Percentiles rank a stretch among this genome's conserved stretches.
phyloP scores from a whole-genome alignment of 148 eudicot species.

The Polygonum maritimum region DNA sequence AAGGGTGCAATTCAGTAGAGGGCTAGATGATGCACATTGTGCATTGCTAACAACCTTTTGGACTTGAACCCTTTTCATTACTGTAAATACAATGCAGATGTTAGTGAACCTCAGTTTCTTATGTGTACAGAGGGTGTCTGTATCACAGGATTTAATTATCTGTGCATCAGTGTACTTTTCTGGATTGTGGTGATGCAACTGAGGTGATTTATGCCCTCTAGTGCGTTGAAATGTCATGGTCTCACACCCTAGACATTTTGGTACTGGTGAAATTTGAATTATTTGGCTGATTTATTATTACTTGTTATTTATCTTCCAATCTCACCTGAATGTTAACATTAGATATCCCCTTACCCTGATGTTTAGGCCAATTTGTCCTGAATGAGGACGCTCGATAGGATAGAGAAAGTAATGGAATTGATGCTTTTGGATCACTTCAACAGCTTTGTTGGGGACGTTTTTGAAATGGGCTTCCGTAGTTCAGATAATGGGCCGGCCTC shows the following conservation, averaged over 20 bases:
- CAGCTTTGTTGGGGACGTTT: no score
- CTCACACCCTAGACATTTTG: neutral
- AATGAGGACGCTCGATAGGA: no score
- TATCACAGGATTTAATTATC: slow-evolving; percentile 3
- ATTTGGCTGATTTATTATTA: no score
- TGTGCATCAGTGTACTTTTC: slow-evolving; percentile 4
- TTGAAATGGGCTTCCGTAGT: no score
- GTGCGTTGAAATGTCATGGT: neutral
- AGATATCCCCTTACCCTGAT: neutral
- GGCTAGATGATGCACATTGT: slow-evolving; percentile 10
- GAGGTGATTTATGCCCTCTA: neutral
- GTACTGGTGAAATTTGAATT: no score
- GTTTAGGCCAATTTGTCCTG: neutral
- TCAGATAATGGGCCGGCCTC: no score
- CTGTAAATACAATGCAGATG: slow-evolving; percentile 9
- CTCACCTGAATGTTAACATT: no score
- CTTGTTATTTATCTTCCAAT: no score
- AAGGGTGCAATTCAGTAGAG: slow-evolving; percentile 7
- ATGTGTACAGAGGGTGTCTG: neutral
- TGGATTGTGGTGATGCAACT: neutral
- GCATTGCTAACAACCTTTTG: slow-evolving; percentile 7
- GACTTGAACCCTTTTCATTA: neutral
- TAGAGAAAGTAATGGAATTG: no score
- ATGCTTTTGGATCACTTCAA: no score
- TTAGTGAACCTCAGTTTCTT: neutral